Evolutionary conservation across 192 early-diverging fungal genomes (phyloP).

Genomic region (Entomortierella beljakovae): DNA sequence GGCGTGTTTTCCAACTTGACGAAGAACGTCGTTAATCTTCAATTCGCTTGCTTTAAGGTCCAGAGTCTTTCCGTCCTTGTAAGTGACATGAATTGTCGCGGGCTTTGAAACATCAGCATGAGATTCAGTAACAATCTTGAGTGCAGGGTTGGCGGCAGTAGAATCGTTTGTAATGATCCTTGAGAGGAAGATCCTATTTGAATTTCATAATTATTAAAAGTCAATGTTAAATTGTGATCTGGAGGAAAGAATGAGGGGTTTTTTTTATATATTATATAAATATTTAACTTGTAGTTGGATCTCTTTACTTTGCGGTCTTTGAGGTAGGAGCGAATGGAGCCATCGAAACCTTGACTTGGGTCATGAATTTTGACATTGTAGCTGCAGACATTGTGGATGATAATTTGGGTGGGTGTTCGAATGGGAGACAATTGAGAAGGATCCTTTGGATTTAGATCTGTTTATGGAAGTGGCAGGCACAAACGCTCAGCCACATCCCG

Average conservation of each 20-base stretch:
- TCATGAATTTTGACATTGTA: constrained; percentile 54
- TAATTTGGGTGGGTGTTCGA: neutral
- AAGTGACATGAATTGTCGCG: constrained; percentile 57
- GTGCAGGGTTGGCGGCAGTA: constrained; percentile 54
- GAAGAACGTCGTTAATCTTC: constrained; percentile 60
- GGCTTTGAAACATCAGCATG: constrained; percentile 56
- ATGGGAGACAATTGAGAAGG: neutral
- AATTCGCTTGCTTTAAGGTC: constrained; percentile 56
- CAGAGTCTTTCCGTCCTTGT: constrained; percentile 65
- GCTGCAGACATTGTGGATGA: constrained; percentile 32
- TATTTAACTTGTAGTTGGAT: neutral
- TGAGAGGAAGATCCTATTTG: constrained; percentile 61
- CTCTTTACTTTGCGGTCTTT: constrained; percentile 62
- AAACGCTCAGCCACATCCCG: constrained; percentile 10
- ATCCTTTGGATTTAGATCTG: too few species aligned
- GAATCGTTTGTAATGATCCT: constrained; percentile 62
- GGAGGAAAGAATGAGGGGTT: neutral
- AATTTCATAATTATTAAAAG: neutral
- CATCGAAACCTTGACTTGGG: constrained; percentile 64
- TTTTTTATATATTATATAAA: neutral
- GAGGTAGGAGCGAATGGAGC: constrained; percentile 59
- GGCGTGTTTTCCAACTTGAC: constrained; percentile 64
- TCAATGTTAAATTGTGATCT: neutral
- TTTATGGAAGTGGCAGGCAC: neutral
- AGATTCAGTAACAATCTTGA: constrained; percentile 61